These are phyloP conservation scores for Boletus coccyginus DNA, from an alignment of 768 basidiomycete species.

Conservation along the genomic window DNA sequence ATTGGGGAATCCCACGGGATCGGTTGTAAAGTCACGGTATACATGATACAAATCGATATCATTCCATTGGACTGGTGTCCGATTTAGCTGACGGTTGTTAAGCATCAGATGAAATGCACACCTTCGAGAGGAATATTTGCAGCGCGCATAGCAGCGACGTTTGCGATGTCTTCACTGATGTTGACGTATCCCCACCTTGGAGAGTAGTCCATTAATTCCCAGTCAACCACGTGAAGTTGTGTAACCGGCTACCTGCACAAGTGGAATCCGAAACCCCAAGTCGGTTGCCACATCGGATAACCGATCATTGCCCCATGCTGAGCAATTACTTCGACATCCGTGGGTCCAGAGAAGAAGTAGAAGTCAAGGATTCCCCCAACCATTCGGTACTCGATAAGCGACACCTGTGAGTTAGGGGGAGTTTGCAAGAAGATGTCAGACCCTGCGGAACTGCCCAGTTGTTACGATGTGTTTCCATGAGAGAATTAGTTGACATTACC, in stretches of 20 bases:
- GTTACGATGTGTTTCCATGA: conserved; percentile 1
- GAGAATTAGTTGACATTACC: conserved; percentile 33
- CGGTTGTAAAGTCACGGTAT: conserved; percentile 64
- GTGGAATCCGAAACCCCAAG: conserved; percentile 80
- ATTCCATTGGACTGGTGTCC: conserved; percentile 64
- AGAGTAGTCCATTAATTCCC: not conserved
- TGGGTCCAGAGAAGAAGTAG: conserved; percentile 67
- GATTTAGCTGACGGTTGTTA: not conserved
- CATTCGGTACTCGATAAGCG: conserved; percentile 68
- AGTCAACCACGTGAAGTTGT: not conserved
- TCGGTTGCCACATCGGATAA: conserved; percentile 66
- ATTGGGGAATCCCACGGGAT: conserved; percentile 60
- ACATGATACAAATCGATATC: conserved; percentile 75
- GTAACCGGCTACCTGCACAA: conserved; percentile 50
- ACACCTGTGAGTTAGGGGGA: conserved; percentile 50
- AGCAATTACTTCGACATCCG: conserved; percentile 54
- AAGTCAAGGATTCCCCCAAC: conserved; percentile 77
- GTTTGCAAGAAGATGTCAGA: conserved; percentile 68
- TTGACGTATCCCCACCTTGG: conserved; percentile 46
- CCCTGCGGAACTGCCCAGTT: conserved; percentile 52
- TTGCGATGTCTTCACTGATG: conserved; percentile 54
- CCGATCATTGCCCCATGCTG: conserved; percentile 72
- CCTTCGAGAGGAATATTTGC: conserved; percentile 79
- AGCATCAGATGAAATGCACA: conserved; percentile 19
- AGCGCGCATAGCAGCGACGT: conserved; percentile 56